Evolutionary conservation across 2,329 filamentous ascomycete genomes (phyloP), one percentile per base, ranked within the genome.

Genomic region (Fusarium avenaceum): DNA sequence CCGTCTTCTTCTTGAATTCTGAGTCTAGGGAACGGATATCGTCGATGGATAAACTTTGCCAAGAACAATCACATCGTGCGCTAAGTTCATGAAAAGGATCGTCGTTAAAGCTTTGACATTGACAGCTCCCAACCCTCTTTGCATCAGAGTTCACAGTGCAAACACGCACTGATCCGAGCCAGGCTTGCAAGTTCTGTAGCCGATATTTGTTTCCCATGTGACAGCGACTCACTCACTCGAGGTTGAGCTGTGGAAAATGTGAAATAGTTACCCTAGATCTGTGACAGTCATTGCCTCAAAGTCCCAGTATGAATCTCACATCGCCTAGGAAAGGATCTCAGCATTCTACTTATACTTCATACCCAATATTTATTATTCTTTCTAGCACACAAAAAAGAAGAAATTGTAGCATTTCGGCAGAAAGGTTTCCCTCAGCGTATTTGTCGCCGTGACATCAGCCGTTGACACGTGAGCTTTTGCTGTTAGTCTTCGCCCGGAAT

Each of bases 371-470:
- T 30, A 13, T 30, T 30, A 10, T 10, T 30, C 10, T 6, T 30
- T 11, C 11, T 30, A 30, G 28, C 10, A 30, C 11, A 30, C 13
- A 30, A 11, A 10, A 30, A 28, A 11, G 30, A 6, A 15, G 14
- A 33, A 10, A 38, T n/a, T n/a, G 9, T 17, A n/a, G 8, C 17
- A n/a, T 38, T 38, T 10, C 35, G 35, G n/a, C 7, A 54, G 22
- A 42, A 9, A 26, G n/a, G 14, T 26, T n/a, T n/a, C 11, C 2
- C 4, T 4, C 4, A 10, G 7, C 14, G 4, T 14, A 47, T 53
- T 9, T 50, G n/a, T 30, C 24, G 24, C 44, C 55, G 73, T 73
- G 67, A 72, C 67, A 73, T 73, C 71, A 72, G 60, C 54, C 45
- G 46, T 52, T 24, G 26, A 46, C 71, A 73, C 71, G 69, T 73